Evolutionary conservation across 805 yeast species (phyloP).

Genomic region (Kluyveromyces wickerhamii): DNA sequence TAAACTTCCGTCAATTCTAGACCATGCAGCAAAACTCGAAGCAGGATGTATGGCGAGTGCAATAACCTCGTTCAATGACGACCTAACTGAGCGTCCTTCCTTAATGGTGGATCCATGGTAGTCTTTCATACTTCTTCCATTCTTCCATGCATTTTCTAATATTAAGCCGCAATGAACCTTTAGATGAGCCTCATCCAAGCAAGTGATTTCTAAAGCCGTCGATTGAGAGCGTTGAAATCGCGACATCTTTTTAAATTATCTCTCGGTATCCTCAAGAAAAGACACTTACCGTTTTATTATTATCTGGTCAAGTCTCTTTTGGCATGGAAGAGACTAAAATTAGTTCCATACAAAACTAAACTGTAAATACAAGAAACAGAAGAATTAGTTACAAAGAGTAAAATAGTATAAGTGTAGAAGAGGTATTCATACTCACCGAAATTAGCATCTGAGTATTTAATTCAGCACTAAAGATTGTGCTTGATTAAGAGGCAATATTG

Average conservation of each 20-base stretch:
- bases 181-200: neutral
- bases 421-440: too few relatives aligned
- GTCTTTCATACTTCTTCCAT: slow-evolving; percentile 1
- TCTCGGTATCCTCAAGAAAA: too few relatives aligned
- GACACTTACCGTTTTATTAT: too few relatives aligned
- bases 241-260: neutral
- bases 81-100: neutral
- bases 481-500: too few relatives aligned
- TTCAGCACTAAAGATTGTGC: too few relatives aligned
- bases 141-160: slow-evolving; percentile 1
- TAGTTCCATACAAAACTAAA: too few relatives aligned
- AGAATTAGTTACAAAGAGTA: too few relatives aligned
- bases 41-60: slow-evolving; percentile 23
- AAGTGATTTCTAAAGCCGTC: neutral
- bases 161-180: neutral
- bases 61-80: slow-evolving; percentile 14
- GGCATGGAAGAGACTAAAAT: too few relatives aligned
- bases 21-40: slow-evolving; percentile 22
- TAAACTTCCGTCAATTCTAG: slow-evolving; percentile 27
- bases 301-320: too few relatives aligned
- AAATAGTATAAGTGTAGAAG: too few relatives aligned
- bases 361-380: too few relatives aligned
- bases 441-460: too few relatives aligned
- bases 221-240: neutral
- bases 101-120: slow-evolving; percentile 3